A percentile compares a stretch with the other conserved stretches of the same genome.
Conservation (phyloP, 2,329 filamentous ascomycete genomes). For the Chrysosphaeria jannelii region DNA sequence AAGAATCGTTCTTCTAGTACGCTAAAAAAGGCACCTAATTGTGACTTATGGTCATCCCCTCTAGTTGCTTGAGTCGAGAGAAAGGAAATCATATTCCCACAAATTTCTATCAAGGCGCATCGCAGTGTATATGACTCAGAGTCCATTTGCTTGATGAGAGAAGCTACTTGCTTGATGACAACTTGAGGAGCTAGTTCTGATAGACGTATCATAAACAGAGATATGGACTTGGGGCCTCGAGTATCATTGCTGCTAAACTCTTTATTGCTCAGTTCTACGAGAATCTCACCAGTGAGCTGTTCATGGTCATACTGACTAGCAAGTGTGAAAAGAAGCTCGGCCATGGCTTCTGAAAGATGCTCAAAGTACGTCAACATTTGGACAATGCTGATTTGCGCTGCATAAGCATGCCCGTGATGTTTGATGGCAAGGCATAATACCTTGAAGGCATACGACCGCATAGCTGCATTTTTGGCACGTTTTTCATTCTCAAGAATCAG, state of each 20-base stretch:
- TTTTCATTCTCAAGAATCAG: slow-evolving; percentile 84
- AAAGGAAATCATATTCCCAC: slow-evolving; percentile 77
- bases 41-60: slow-evolving; percentile 74
- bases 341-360: slow-evolving; percentile 96
- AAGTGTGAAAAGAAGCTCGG: slow-evolving; percentile 85
- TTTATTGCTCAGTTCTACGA: slow-evolving; percentile 85
- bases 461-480: slow-evolving; percentile 60
- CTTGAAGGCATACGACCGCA: slow-evolving; percentile 93
- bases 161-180: slow-evolving; percentile 92
- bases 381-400: slow-evolving; percentile 89
- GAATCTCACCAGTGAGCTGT: slow-evolving; percentile 73
- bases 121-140: slow-evolving; percentile 92
- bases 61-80: slow-evolving; percentile 60
- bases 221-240: slow-evolving; percentile 85
- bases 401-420: slow-evolving; percentile 89
- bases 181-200: slow-evolving; percentile 75
- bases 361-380: slow-evolving; percentile 97
- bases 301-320: slow-evolving; percentile 95
- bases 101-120: slow-evolving; percentile 85
- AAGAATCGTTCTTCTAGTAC: slow-evolving; percentile 88
- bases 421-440: slow-evolving; percentile 90
- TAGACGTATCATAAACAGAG: slow-evolving; percentile 71
- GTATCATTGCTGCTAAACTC: slow-evolving; percentile 95
- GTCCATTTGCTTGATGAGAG: slow-evolving; percentile 79
- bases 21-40: slow-evolving; percentile 91